Percentiles rank a stretch among this genome's conserved stretches.
phyloP scores from a whole-genome alignment of 192 early-diverging fungal species.

The Diversispora epigaea region DNA sequence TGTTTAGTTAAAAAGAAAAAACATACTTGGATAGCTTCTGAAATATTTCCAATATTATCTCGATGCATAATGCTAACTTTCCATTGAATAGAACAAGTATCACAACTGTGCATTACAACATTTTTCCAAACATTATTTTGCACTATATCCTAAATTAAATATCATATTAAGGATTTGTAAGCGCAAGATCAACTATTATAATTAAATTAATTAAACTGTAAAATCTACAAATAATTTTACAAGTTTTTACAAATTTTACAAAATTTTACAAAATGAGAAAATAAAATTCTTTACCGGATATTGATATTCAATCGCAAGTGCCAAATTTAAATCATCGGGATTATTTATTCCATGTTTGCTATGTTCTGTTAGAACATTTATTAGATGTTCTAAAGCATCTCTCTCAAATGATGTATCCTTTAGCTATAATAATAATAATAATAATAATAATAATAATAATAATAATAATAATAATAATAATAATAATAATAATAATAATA shows the following conservation, averaged over 20 bases:
- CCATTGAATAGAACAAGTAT: background rate
- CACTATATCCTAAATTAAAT: background rate
- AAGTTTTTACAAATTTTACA: too few species aligned
- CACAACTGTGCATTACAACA: background rate
- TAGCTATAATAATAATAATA: background rate
- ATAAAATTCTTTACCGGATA: slow-evolving; percentile 24
- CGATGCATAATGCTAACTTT: slow-evolving; percentile 5
- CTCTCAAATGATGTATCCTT: slow-evolving; percentile 19
- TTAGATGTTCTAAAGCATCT: background rate
- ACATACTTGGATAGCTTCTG: slow-evolving; percentile 14
- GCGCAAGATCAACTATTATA: too few species aligned
- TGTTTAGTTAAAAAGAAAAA: background rate
- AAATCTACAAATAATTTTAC: too few species aligned
- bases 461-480: background rate
- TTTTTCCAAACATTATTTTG: background rate
- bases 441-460: too few species aligned
- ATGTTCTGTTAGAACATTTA: background rate
- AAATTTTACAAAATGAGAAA: too few species aligned
- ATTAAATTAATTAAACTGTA: too few species aligned
- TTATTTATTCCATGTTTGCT: slow-evolving; percentile 40
- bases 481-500: background rate
- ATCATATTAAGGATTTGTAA: background rate
- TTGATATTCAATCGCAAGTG: slow-evolving; percentile 45
- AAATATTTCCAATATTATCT: slow-evolving; percentile 11
- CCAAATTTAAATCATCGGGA: slow-evolving; percentile 56